Evolutionary conservation across 2,329 filamentous ascomycete genomes (phyloP).

Genomic region (Trichophyton mentagrophytes): DNA sequence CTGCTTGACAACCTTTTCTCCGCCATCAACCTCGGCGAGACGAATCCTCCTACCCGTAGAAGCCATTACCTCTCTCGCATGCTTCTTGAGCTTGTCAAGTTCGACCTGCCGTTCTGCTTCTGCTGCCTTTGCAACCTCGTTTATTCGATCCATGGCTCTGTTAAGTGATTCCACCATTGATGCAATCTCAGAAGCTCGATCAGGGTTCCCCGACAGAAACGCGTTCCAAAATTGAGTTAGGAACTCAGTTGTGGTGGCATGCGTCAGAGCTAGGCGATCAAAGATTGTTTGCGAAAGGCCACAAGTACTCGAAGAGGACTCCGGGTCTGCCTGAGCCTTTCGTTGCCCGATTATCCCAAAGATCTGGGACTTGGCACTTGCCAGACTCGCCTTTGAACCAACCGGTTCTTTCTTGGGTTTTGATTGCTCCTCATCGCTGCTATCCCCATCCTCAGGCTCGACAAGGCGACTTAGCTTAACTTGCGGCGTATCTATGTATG

Average conservation of each 20-base stretch:
- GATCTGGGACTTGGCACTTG: conserved; percentile 44
- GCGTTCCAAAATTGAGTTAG: conserved; percentile 94
- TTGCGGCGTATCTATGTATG: conserved; percentile 42
- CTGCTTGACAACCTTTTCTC: conserved; percentile 59
- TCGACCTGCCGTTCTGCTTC: conserved; percentile 58
- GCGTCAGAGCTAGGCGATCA: conserved; percentile 58
- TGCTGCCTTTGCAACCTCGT: conserved; percentile 65
- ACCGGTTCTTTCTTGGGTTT: conserved; percentile 36
- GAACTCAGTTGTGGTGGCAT: conserved; percentile 89
- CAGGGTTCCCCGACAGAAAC: conserved; percentile 76
- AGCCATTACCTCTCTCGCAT: conserved; percentile 58
- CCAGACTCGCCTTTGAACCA: conserved; percentile 57
- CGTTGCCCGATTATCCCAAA: conserved; percentile 46
- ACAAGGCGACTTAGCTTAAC: conserved; percentile 53
- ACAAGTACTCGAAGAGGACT: conserved; percentile 27
- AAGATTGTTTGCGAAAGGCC: conserved; percentile 42
- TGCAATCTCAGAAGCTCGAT: conserved; percentile 65
- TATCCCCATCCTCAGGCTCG: conserved; percentile 47
- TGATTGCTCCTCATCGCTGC: conserved; percentile 46
- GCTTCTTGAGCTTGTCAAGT: conserved; percentile 53
- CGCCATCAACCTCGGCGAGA: conserved; percentile 56
- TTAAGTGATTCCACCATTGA: conserved; percentile 72
- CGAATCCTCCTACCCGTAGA: conserved; percentile 61
- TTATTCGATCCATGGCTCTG: conserved; percentile 64
- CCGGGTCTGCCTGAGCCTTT: conserved; percentile 34